Evolutionary conservation across 208 protist species (phyloP).

Genomic region (Spironucleus salmonicida): DNA sequence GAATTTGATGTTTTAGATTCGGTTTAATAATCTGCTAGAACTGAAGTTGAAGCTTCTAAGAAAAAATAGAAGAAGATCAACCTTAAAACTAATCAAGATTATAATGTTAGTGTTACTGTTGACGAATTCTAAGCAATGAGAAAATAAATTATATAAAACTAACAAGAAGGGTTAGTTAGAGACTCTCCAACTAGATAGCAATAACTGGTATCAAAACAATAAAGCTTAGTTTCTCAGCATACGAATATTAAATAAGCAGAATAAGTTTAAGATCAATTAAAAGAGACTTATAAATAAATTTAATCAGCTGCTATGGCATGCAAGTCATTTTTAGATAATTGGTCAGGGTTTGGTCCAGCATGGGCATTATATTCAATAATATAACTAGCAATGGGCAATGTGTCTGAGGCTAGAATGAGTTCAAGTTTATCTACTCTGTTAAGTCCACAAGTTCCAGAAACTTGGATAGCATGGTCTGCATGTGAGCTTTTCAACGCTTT

Average conservation of each 20-base stretch:
- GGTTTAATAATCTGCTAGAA: neutral
- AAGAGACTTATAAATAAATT: neutral
- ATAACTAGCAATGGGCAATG: neutral
- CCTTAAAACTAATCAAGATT: neutral
- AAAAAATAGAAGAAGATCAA: neutral
- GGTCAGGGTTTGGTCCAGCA: neutral
- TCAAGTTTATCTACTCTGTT: neutral
- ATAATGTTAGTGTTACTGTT: too few relatives aligned
- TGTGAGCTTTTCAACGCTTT: neutral
- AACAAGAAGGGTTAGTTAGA: too few relatives aligned
- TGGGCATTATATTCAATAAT: neutral
- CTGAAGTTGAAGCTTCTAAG: neutral
- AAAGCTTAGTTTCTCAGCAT: neutral
- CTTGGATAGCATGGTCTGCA: neutral
- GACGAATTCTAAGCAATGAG: too few relatives aligned
- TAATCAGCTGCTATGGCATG: neutral
- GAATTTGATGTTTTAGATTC: neutral
- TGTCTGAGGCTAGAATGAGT: neutral
- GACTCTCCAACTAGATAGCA: too few relatives aligned
- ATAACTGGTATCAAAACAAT: too few relatives aligned
- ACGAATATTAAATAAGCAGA: neutral
- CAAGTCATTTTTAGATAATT: neutral
- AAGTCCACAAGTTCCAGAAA: neutral
- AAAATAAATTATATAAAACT: too few relatives aligned
- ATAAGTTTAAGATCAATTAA: neutral